phyloP scores from a whole-genome alignment of 139 green algal genomes.

The Choricystis sp. region DNA sequence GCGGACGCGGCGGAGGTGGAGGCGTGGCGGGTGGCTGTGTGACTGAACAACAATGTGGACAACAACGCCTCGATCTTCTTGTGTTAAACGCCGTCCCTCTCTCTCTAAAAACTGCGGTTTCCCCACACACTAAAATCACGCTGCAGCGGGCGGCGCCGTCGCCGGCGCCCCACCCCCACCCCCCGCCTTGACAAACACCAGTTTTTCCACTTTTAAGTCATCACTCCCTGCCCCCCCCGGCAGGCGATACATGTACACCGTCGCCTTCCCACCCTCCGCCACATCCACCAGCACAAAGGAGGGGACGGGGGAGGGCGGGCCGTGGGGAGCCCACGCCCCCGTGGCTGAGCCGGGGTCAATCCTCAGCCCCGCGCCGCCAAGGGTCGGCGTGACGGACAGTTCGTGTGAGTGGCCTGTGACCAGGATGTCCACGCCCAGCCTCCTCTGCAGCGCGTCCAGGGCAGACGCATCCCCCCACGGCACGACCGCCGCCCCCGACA shows the following conservation, averaged over 20 bases:
- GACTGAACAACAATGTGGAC: background rate
- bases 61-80: too few relatives aligned
- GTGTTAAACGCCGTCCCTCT: too few relatives aligned
- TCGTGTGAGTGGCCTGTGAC: conserved; percentile 83
- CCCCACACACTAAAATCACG: too few relatives aligned
- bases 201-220: background rate
- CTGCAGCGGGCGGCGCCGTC: too few relatives aligned
- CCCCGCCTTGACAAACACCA: background rate
- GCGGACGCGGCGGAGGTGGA: background rate
- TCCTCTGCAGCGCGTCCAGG: conserved; percentile 59
- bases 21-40: background rate
- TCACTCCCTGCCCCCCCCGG: too few relatives aligned
- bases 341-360: background rate
- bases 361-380: background rate
- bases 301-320: background rate
- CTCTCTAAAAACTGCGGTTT: too few relatives aligned
- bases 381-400: conserved; percentile 14
- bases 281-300: background rate
- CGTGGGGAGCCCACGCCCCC: background rate
- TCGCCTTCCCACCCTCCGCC: background rate
- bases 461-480: conserved; percentile 62
- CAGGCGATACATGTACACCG: background rate
- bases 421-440: conserved; percentile 81
- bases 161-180: too few relatives aligned
- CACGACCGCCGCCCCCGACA: conserved; percentile 85